Evolutionary conservation across 495 filamentous ascomycete species (phyloP), one percentile per base, ranked within the genome.

Genomic region (Penicillium tannophilum): DNA sequence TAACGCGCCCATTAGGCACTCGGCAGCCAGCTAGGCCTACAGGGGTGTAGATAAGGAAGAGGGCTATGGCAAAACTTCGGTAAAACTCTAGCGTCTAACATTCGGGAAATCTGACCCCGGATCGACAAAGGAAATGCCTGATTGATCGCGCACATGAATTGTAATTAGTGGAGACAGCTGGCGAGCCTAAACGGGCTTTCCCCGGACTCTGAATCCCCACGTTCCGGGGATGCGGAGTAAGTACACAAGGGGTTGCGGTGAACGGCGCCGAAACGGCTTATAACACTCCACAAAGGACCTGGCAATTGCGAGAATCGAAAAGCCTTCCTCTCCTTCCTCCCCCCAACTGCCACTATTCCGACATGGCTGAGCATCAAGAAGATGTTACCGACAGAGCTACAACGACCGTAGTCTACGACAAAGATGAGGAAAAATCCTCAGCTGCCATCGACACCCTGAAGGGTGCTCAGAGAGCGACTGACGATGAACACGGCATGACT

Each of bases 341-440:
- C 43, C 14, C 11, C 1, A 6, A 5, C 17, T 36, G 31, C 16
- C 26, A n/a, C 43, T 28, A 20, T 43, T 30, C 9, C 51, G 43
- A 51, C 17, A 64, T 64, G 62, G 54, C 45, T 11, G 62, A 58
- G 36, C 62, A 61, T 35, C 62, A 61, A 20, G 62, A 64, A 41
- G 62, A 64, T 41, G 20, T 64, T 41, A 19, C n/a, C 8, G 55
- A 64, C 36, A 44, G 36, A 28, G 42, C 30, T 23, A 61, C 58
- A 16, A 58, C 62, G 9, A 58, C 17, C 3, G 51, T 64, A 10
- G 14, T 64, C 12, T 33, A 45, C 17, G 54, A 58, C 8, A 61
- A 61, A 20, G 62, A 58, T 28, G 62, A 61, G 23, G 62, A 63
- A 28, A 30, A 50, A 16, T 31, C 55, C 35, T 49, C 36, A 11